A percentile compares a stretch with the other conserved stretches of the same genome.
phyloP scores from a whole-genome alignment of 139 green algal species.

The Coccomyxa sp. region DNA sequence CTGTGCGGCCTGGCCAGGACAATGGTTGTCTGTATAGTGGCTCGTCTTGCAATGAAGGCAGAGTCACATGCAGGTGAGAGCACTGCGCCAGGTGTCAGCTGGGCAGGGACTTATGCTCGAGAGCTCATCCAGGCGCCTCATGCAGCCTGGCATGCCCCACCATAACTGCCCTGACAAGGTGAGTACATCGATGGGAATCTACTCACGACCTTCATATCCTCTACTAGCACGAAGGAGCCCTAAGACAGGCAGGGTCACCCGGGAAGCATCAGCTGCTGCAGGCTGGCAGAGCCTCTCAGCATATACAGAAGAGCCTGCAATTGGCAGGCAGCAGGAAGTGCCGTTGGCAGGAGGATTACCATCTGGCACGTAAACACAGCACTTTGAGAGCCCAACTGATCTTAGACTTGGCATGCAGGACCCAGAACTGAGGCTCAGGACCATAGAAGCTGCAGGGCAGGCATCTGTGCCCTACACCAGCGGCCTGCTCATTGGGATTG shows the following conservation, averaged over 20 bases:
- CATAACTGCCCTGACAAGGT: constrained; percentile 79
- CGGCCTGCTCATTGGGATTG: constrained; percentile 82
- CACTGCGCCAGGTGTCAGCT: constrained; percentile 75
- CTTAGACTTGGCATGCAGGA: constrained; percentile 14
- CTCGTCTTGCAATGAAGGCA: not conserved
- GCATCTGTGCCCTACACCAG: constrained; percentile 74
- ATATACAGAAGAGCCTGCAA: too few relatives aligned
- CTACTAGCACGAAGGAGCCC: too few relatives aligned
- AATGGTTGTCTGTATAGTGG: not conserved
- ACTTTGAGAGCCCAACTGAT: not conserved
- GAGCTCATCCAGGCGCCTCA: constrained; percentile 29
- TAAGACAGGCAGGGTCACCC: too few relatives aligned
- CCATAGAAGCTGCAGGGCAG: constrained; percentile 60
- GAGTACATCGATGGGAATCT: too few relatives aligned
- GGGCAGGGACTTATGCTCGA: constrained; percentile 91
- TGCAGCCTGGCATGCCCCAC: constrained; percentile 59
- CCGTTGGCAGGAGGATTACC: too few relatives aligned
- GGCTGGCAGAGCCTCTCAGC: too few relatives aligned
- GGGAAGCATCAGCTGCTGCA: too few relatives aligned
- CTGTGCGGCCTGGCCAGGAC: not conserved
- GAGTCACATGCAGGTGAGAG: constrained; percentile 47
- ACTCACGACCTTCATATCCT: too few relatives aligned
- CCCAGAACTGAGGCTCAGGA: constrained; percentile 45
- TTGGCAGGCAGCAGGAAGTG: too few relatives aligned
- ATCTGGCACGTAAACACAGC: too few relatives aligned